Conservation (phyloP, 495 filamentous ascomycete genomes). For the Articulospora tetracladia region DNA sequence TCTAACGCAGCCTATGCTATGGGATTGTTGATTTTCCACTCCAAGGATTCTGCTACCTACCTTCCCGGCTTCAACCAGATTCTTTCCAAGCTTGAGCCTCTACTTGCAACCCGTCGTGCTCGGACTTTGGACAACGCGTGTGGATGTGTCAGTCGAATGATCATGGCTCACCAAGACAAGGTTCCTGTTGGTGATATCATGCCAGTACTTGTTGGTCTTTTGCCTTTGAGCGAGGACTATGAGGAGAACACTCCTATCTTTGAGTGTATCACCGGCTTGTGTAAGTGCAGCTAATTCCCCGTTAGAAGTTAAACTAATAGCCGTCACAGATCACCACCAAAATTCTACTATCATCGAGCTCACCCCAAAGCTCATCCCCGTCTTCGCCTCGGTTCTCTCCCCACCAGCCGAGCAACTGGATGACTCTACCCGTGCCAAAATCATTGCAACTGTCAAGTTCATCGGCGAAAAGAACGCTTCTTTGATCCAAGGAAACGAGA, state of each 20-base stretch:
- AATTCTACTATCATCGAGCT: conserved; percentile 70
- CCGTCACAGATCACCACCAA: conserved; percentile 57
- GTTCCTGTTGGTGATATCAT: conserved; percentile 79
- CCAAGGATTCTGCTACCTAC: conserved; percentile 65
- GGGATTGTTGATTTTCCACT: conserved; percentile 78
- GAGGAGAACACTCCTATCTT: conserved; percentile 95
- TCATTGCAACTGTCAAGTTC: conserved; percentile 69
- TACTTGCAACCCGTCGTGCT: conserved; percentile 70
- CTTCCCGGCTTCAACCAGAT: conserved; percentile 72
- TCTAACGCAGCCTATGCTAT: conserved; percentile 92
- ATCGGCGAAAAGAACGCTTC: conserved; percentile 47
- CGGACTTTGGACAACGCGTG: conserved; percentile 90
- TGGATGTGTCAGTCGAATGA: conserved; percentile 90
- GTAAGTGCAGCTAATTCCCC: conserved; percentile 44
- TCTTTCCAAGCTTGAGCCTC: conserved; percentile 75
- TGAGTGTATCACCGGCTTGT: conserved; percentile 81
- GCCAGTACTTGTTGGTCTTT: conserved; percentile 68
- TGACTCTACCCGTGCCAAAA: conserved; percentile 67
- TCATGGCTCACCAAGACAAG: conserved; percentile 71
- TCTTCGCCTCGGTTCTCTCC: conserved; percentile 77
- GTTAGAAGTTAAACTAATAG: conserved; percentile 11
- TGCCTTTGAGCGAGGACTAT: conserved; percentile 90
- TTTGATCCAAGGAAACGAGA: conserved; percentile 19
- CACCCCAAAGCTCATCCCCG: conserved; percentile 70
- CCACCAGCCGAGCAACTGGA: conserved; percentile 82